A percentile compares a stretch with the other conserved stretches of the same genome.
These are phyloP conservation scores for Nakazawaea peltata DNA, from an alignment of 805 yeast species.

Conservation along the genomic window DNA sequence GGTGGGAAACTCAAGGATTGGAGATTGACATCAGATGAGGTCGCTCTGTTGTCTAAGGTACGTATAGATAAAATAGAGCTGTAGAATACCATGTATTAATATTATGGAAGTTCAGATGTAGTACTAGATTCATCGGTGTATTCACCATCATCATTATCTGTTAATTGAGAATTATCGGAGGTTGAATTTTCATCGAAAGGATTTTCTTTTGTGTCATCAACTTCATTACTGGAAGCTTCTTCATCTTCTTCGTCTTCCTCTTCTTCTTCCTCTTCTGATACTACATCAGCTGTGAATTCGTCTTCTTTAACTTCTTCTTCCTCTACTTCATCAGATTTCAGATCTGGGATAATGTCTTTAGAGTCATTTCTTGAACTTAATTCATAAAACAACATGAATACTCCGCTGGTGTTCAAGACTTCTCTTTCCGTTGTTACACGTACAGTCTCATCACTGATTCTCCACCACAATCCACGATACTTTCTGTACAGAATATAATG, in stretches of 20 bases:
- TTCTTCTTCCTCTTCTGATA: constrained; percentile 1
- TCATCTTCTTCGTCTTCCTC: neutral
- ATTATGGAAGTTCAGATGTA: too few relatives aligned
- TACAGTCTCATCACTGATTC: constrained; percentile 86
- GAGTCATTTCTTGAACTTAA: constrained; percentile 30
- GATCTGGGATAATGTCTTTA: constrained; percentile 46
- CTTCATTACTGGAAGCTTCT: too few relatives aligned
- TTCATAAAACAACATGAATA: constrained; percentile 90
- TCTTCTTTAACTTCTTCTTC: constrained; percentile 11
- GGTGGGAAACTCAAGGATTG: constrained; percentile 19
- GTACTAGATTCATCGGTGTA: too few relatives aligned
- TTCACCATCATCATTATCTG: too few relatives aligned
- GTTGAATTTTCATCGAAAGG: too few relatives aligned
- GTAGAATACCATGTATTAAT: too few relatives aligned
- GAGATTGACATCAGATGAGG: constrained; percentile 17
- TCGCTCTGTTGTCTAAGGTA: constrained; percentile 7
- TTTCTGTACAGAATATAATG: constrained; percentile 88
- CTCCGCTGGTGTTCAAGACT: constrained; percentile 76
- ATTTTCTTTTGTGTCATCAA: too few relatives aligned
- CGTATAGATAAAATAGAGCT: too few relatives aligned
- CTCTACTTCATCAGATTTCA: constrained; percentile 27
- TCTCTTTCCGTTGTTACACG: constrained; percentile 74
- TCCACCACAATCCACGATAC: constrained; percentile 87
- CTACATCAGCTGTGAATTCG: neutral
- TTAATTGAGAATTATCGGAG: too few relatives aligned